Conservation (phyloP, 441 rosid species). For the Pelargonium myrrhifolium region DNA sequence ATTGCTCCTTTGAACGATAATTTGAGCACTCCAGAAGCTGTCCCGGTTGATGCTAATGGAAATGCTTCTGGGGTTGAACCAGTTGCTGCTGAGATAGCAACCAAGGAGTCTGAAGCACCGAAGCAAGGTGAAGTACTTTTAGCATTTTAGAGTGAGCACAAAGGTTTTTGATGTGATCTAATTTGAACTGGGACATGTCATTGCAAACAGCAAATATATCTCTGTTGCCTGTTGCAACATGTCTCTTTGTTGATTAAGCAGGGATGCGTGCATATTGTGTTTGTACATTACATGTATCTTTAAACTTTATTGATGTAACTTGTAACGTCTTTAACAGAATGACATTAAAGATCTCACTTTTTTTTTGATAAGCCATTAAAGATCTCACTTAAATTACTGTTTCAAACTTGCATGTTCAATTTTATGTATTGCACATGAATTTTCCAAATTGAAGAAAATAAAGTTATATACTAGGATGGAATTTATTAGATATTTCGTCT, state of each 20-base stretch:
- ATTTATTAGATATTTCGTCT: neutral
- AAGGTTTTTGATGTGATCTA: neutral
- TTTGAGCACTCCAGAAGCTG: slow-evolving; percentile 26
- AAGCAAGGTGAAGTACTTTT: slow-evolving; percentile 55
- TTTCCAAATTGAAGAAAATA: neutral
- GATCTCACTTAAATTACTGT: neutral
- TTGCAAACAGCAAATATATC: neutral
- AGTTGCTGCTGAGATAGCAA: slow-evolving; percentile 31
- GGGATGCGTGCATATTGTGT: neutral
- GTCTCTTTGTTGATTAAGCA: neutral
- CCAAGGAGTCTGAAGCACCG: slow-evolving; percentile 35
- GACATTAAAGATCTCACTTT: too few species aligned
- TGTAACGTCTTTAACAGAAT: neutral
- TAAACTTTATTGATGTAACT: neutral
- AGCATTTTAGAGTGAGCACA: neutral
- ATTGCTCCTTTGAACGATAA: slow-evolving; percentile 29
- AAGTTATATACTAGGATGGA: neutral
- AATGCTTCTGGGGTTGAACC: slow-evolving; percentile 30
- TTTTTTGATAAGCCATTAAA: too few species aligned
- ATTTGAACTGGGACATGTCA: slow-evolving; percentile 1
- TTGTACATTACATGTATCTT: neutral
- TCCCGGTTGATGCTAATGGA: slow-evolving; percentile 37
- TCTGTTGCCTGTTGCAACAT: neutral
- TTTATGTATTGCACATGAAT: neutral
- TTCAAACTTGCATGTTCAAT: neutral